Evolutionary conservation across 441 rosid genomes (phyloP).

Genomic region (Adansonia gregorii): DNA sequence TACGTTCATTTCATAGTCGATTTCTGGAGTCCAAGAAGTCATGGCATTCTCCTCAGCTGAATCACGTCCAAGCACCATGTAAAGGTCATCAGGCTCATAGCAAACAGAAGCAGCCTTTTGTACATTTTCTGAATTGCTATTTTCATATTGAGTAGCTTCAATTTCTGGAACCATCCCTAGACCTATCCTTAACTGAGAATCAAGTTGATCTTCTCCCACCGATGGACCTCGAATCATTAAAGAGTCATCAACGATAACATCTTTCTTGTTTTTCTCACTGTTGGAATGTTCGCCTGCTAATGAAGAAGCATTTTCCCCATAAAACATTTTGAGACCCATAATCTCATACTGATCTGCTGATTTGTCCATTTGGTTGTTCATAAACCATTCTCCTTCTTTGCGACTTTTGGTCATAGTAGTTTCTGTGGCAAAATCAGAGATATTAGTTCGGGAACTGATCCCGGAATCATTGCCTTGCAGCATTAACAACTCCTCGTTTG

Average conservation of each 20-base stretch:
- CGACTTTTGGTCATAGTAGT: constrained; percentile 53
- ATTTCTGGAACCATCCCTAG: constrained; percentile 66
- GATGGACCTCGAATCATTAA: constrained; percentile 72
- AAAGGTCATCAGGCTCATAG: constrained; percentile 89
- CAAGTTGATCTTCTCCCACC: constrained; percentile 46
- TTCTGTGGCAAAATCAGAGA: constrained; percentile 46
- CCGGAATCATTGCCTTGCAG: constrained; percentile 44
- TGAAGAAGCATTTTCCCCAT: constrained; percentile 46
- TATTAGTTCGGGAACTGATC: constrained; percentile 33
- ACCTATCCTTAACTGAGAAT: constrained; percentile 53
- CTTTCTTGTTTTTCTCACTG: constrained; percentile 48
- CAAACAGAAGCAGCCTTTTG: constrained; percentile 32
- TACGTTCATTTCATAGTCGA: constrained; percentile 60
- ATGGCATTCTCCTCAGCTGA: constrained; percentile 46
- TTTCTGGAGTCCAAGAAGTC: constrained; percentile 72
- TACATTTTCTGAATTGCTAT: constrained; percentile 38
- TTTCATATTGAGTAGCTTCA: constrained; percentile 47
- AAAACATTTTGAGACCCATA: constrained; percentile 48
- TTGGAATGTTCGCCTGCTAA: constrained; percentile 10
- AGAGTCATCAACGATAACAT: constrained; percentile 69
- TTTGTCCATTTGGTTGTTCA: constrained; percentile 43
- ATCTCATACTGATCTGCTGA: constrained; percentile 43
- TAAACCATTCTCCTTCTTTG: constrained; percentile 73
- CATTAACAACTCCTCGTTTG: constrained; percentile 56
- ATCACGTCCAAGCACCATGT: constrained; percentile 84